Evolutionary conservation across 805 yeast species (phyloP), one percentile per base, ranked within the genome.

Genomic region (Sungouiozyma ichnusensis): DNA sequence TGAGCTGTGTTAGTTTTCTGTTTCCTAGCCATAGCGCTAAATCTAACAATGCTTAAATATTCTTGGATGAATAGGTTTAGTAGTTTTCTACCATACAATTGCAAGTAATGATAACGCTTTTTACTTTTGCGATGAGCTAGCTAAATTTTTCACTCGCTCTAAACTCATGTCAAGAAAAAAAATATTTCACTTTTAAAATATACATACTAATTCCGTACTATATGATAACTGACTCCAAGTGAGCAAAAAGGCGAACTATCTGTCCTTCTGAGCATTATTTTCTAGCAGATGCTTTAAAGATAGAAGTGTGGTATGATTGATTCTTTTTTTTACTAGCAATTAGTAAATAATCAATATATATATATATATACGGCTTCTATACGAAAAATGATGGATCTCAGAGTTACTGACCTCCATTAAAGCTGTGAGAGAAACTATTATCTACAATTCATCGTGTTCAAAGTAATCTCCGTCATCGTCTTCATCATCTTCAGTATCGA

Each of bases 401-500:
- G n/a, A n/a, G n/a, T n/a, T n/a, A n/a, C n/a, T n/a, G n/a, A n/a
- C n/a, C n/a, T n/a, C n/a, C 29, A 24, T 35, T 15, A 15, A 35
- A 35, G 18, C 19, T 20, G 24, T 17, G 20, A 13, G 16, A 8
- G 7, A 18, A 8, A 19, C 16, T 7, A 29, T 20, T 13, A 17
- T 35, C 65, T 61, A 76, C 66, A 76, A 67, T 66, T 82, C 90
- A 60, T 82, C 87, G 57, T 80, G 83, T 57, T 74, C 82, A 61
- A 75, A 76, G 57, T 71, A 72, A 45, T 71, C 74, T 43, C 67
- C 76, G 46, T 68, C 67, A 44, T 72, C 76, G 19, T 71, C 78
- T 40, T 73, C 83, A 15, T 74, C 81, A 15, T 72, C 81, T 32
- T 65, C 72, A 32, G 60, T 65, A 33, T 62, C 75, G 19, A 64